These are phyloP conservation scores for Pontederia crassipes DNA, from an alignment of 176 grass and related monocot genomes.

Conservation along the genomic window DNA sequence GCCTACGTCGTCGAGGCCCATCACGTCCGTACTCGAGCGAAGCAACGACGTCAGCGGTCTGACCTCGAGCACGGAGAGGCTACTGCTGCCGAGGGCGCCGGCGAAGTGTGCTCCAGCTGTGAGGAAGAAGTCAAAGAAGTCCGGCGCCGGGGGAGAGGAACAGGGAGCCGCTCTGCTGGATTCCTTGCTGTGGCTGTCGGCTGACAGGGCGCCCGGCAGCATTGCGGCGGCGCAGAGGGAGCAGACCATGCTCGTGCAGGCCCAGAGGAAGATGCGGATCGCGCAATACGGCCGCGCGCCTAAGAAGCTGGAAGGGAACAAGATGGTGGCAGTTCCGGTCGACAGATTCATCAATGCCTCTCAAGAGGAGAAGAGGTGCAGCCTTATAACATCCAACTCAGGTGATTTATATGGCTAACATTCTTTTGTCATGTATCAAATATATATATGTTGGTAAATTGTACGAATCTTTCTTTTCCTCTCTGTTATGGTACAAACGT, in stretches of 20 bases:
- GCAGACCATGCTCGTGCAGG: conserved; percentile 46
- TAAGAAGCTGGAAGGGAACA: conserved; percentile 38
- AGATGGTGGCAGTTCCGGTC: conserved; percentile 5
- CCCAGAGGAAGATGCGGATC: conserved; percentile 72
- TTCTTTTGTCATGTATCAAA: background rate
- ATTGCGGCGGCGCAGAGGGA: conserved; percentile 58
- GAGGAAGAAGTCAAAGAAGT: conserved; percentile 27
- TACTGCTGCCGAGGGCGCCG: background rate
- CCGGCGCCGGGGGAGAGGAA: conserved; percentile 9
- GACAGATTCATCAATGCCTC: background rate
- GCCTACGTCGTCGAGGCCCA: background rate
- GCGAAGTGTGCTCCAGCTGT: background rate
- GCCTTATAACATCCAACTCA: conserved; percentile 81
- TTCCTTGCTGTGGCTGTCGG: conserved; percentile 6
- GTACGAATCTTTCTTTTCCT: background rate
- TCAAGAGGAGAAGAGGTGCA: conserved; percentile 74
- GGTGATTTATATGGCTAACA: conserved; percentile 5
- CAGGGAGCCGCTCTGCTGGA: conserved; percentile 23
- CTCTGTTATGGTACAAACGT: background rate
- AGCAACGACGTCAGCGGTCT: background rate
- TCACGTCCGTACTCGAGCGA: background rate
- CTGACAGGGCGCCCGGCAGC: conserved; percentile 31
- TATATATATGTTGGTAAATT: too few relatives aligned
- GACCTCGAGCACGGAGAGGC: conserved; percentile 5
- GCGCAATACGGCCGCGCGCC: conserved; percentile 70